A percentile compares a stretch with the other conserved stretches of the same genome.
These are phyloP conservation scores for Hyphodiscus sp. DNA, from an alignment of 2,329 filamentous ascomycete species.

Conservation along the genomic window DNA sequence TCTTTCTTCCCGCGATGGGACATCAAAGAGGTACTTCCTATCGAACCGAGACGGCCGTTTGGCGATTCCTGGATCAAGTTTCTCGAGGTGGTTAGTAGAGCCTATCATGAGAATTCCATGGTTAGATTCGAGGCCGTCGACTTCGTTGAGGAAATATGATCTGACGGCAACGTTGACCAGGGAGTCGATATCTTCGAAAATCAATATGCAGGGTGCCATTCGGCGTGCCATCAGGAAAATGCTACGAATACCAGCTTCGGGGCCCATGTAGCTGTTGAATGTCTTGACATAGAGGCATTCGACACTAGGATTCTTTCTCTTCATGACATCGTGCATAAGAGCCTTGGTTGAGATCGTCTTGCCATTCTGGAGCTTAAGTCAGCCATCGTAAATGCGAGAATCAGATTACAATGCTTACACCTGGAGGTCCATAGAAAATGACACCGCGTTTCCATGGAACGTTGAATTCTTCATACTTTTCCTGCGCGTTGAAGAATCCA, in stretches of 20 bases:
- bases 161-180: slow-evolving; percentile 54
- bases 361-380: slow-evolving; percentile 41
- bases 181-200: slow-evolving; percentile 67
- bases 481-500: slow-evolving; percentile 54
- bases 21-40: slow-evolving; percentile 58
- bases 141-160: slow-evolving; percentile 67
- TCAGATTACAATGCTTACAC: slow-evolving; percentile 21
- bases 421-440: slow-evolving; percentile 60
- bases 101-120: slow-evolving; percentile 66
- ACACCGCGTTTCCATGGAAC: slow-evolving; percentile 68
- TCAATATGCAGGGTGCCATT: slow-evolving; percentile 60
- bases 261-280: slow-evolving; percentile 43
- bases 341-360: slow-evolving; percentile 69
- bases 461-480: slow-evolving; percentile 52
- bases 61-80: slow-evolving; percentile 58
- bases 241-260: slow-evolving; percentile 44
- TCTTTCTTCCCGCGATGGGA: slow-evolving; percentile 48
- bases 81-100: slow-evolving; percentile 59
- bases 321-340: slow-evolving; percentile 57
- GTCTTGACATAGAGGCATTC: slow-evolving; percentile 58
- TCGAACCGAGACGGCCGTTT: slow-evolving; percentile 63
- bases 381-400: not conserved
- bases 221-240: slow-evolving; percentile 55
- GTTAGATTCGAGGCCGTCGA: slow-evolving; percentile 63
- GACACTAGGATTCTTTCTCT: slow-evolving; percentile 41